Conservation (phyloP, 345 rosid genomes). For the Zanthoxylum bungeanum region DNA sequence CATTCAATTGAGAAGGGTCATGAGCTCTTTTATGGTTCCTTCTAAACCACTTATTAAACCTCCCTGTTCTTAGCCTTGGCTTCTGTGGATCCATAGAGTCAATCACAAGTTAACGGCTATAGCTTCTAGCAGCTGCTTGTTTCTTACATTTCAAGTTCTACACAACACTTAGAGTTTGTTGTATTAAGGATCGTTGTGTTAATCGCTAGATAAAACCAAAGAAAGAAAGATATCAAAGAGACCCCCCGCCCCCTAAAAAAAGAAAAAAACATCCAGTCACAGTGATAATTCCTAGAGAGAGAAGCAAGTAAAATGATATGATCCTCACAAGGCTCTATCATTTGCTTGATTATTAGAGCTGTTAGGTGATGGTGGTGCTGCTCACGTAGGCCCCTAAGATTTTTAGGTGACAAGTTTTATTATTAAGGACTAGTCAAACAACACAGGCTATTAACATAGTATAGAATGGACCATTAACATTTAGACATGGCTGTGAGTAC, state of each 20-base stretch:
- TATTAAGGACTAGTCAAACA: constrained; percentile 14
- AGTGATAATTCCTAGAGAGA: constrained; percentile 21
- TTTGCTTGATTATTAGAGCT: constrained; percentile 24
- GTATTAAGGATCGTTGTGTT: constrained; percentile 21
- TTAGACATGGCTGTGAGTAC: background rate
- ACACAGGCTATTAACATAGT: background rate
- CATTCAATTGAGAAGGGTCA: constrained; percentile 14
- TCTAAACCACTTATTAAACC: constrained; percentile 44
- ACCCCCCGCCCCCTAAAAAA: too few relatives aligned
- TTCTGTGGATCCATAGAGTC: constrained; percentile 31
- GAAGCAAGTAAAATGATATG: constrained; percentile 3
- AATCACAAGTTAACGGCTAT: constrained; percentile 16
- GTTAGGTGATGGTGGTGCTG: constrained; percentile 35
- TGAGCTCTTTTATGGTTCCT: constrained; percentile 31
- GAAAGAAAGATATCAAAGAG: constrained; percentile 8
- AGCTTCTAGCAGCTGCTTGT: background rate
- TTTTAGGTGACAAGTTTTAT: constrained; percentile 12
- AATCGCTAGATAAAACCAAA: constrained; percentile 25
- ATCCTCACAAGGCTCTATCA: constrained; percentile 46
- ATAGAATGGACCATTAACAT: background rate
- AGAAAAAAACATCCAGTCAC: background rate
- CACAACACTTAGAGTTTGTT: constrained; percentile 4
- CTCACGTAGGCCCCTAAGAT: constrained; percentile 34
- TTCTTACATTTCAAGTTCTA: background rate
- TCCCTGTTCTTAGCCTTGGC: constrained; percentile 25